Conservation (phyloP, 2,329 filamentous ascomycete species). For the Davidsoniella virescens region DNA sequence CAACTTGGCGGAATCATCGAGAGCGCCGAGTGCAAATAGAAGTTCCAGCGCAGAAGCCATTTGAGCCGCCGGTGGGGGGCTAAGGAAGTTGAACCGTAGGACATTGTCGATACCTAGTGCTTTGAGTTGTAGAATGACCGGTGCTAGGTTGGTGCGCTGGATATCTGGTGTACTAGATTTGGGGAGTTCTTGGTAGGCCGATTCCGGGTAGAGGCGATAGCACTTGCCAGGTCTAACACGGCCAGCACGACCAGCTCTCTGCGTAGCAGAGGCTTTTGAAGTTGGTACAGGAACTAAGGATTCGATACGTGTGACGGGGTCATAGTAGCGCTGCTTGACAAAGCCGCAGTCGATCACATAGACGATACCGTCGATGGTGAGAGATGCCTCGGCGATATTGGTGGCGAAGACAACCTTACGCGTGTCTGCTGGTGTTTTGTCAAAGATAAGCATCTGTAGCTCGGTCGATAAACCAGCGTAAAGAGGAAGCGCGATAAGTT, state of each 20-base stretch:
- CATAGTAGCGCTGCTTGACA: slow-evolving; percentile 76
- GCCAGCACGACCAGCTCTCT: slow-evolving; percentile 78
- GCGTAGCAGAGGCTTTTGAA: slow-evolving; percentile 83
- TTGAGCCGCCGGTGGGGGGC: slow-evolving; percentile 68
- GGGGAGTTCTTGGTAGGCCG: slow-evolving; percentile 46
- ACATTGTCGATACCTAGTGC: slow-evolving; percentile 92
- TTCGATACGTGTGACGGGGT: slow-evolving; percentile 73
- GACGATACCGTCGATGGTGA: slow-evolving; percentile 83
- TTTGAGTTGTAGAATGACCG: slow-evolving; percentile 79
- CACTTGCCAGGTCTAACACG: slow-evolving; percentile 85
- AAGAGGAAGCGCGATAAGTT: slow-evolving; percentile 56
- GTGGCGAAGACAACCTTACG: slow-evolving; percentile 87
- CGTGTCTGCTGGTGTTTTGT: slow-evolving; percentile 62
- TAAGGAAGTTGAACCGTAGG: slow-evolving; percentile 76
- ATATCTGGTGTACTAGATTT: slow-evolving; percentile 76
- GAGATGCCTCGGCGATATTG: slow-evolving; percentile 90
- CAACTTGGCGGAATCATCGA: slow-evolving; percentile 81
- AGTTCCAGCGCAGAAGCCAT: slow-evolving; percentile 77
- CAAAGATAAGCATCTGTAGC: slow-evolving; percentile 90
- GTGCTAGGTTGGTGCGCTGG: slow-evolving; percentile 78
- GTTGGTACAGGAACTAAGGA: slow-evolving; percentile 66
- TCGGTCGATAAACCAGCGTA: slow-evolving; percentile 83
- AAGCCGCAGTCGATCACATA: slow-evolving; percentile 86
- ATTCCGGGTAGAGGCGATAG: slow-evolving; percentile 78
- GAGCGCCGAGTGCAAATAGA: slow-evolving; percentile 67